Percentiles rank a stretch among this genome's conserved stretches.
phyloP scores from a whole-genome alignment of 1,139 yeast species.

The Nakaseomyces glabratus region DNA sequence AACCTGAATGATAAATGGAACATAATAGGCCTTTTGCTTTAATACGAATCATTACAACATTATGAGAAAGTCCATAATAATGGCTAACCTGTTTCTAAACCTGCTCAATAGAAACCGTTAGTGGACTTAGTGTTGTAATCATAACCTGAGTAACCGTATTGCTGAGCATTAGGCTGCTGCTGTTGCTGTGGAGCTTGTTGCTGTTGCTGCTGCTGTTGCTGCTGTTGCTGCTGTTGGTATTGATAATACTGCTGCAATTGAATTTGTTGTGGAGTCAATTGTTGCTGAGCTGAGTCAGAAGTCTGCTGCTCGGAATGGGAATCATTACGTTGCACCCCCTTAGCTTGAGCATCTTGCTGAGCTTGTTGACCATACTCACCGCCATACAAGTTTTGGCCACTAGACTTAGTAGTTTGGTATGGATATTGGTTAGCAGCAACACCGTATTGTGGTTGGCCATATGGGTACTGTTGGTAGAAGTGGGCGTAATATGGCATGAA shows the following conservation, averaged over 20 bases:
- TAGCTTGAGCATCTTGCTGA: slow-evolving; percentile 9
- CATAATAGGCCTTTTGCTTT: too few species aligned
- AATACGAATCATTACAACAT: too few species aligned
- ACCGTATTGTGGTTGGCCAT: slow-evolving; percentile 30
- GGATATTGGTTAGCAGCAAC: slow-evolving; percentile 28
- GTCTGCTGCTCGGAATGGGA: slow-evolving; percentile 8
- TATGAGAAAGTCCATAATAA: too few species aligned
- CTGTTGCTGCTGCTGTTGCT: slow-evolving; percentile 12
- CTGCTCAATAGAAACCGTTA: slow-evolving; percentile 27
- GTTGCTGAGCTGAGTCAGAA: slow-evolving; percentile 20
- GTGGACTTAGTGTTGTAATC: slow-evolving; percentile 28
- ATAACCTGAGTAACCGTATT: slow-evolving; percentile 28
- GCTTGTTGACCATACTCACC: slow-evolving; percentile 13
- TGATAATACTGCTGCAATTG: slow-evolving; percentile 31
- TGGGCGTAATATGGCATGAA: slow-evolving; percentile 28
- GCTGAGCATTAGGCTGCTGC: slow-evolving; percentile 22
- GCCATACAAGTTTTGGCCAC: slow-evolving; percentile 23
- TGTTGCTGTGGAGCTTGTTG: slow-evolving; percentile 17
- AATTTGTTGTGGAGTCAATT: slow-evolving; percentile 25
- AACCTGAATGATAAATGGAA: too few species aligned
- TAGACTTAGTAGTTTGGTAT: slow-evolving; percentile 27
- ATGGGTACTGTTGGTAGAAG: slow-evolving; percentile 30
- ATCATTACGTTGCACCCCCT: slow-evolving; percentile 13
- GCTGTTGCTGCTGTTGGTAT: slow-evolving; percentile 24
- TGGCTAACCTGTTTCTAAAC: too few species aligned